Conservation (phyloP, 148 eudicot genomes). For the Gaultheria prostrata region DNA sequence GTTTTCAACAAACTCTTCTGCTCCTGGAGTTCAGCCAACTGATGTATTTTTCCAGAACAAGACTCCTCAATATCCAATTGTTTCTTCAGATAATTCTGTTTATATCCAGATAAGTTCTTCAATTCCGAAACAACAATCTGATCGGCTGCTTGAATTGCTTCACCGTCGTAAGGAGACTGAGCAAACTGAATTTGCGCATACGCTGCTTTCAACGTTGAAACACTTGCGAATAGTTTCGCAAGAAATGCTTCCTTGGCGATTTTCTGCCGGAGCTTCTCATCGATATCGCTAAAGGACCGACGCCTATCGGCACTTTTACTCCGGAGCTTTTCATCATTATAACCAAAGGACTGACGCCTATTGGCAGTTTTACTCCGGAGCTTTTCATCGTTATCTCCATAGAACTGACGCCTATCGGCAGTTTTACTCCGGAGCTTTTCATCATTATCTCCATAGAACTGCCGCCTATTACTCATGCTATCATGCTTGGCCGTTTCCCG, state of each 20-base stretch:
- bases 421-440: constrained; percentile 35
- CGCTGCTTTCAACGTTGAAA: constrained; percentile 78
- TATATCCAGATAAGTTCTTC: constrained; percentile 63
- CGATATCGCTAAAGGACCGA: constrained; percentile 24
- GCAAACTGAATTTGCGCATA: constrained; percentile 80
- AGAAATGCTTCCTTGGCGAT: constrained; percentile 61
- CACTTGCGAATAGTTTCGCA: constrained; percentile 66
- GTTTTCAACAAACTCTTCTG: constrained; percentile 62
- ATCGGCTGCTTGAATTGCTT: constrained; percentile 73
- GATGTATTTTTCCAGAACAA: constrained; percentile 51
- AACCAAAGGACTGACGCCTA: constrained; percentile 15
- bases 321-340: constrained; percentile 39
- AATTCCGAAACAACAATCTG: constrained; percentile 61
- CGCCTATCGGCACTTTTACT: constrained; percentile 19
- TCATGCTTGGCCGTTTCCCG: constrained; percentile 30
- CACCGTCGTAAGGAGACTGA: constrained; percentile 81
- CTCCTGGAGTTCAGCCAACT: constrained; percentile 67
- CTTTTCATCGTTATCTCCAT: constrained; percentile 41
- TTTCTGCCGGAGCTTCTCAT: constrained; percentile 38
- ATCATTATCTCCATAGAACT: constrained; percentile 30
- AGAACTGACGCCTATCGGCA: background rate
- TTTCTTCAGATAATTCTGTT: constrained; percentile 62
- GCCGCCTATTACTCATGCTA: background rate
- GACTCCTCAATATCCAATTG: constrained; percentile 38
- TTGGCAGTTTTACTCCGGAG: constrained; percentile 25